These are phyloP conservation scores for Claviceps sp. DNA, from an alignment of 2,329 filamentous ascomycete species.

Conservation along the genomic window DNA sequence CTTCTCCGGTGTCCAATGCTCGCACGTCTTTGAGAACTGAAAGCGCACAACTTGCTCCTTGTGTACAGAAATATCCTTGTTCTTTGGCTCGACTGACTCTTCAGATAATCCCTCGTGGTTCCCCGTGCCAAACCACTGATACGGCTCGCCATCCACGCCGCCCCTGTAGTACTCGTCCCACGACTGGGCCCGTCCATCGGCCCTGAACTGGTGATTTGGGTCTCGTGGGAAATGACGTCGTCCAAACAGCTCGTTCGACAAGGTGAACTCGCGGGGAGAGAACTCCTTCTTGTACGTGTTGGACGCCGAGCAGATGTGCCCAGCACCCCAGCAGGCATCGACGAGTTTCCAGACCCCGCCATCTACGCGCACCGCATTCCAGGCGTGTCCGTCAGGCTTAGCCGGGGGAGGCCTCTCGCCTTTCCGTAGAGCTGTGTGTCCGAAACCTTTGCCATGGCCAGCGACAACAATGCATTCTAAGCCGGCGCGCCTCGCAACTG, in stretches of 20 bases:
- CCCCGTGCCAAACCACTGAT: constrained; percentile 31
- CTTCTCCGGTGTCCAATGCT: constrained; percentile 66
- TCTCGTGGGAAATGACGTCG: constrained; percentile 66
- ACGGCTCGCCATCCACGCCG: constrained; percentile 34
- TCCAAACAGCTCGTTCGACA: constrained; percentile 67
- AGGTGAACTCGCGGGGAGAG: constrained; percentile 44
- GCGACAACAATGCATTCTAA: constrained; percentile 61
- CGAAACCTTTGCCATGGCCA: constrained; percentile 80
- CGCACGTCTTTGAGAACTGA: constrained; percentile 65
- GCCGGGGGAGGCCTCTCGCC: constrained; percentile 53
- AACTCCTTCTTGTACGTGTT: constrained; percentile 56
- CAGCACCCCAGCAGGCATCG: constrained; percentile 88
- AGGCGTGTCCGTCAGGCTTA: constrained; percentile 59
- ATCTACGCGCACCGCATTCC: constrained; percentile 87
- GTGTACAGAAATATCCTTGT: constrained; percentile 42
- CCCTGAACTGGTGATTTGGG: constrained; percentile 55
- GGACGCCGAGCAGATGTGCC: constrained; percentile 40
- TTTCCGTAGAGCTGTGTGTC: constrained; percentile 47
- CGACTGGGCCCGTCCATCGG: constrained; percentile 50
- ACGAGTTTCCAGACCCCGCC: constrained; percentile 81
- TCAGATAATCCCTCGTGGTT: constrained; percentile 38
- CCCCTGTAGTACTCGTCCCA: constrained; percentile 79
- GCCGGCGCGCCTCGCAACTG: constrained; percentile 65
- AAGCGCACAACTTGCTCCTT: constrained; percentile 53
- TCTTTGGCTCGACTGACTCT: constrained; percentile 43